These are phyloP conservation scores for Simplicillium aogashimaense DNA, from an alignment of 2,329 filamentous ascomycete species.

Conservation along the genomic window DNA sequence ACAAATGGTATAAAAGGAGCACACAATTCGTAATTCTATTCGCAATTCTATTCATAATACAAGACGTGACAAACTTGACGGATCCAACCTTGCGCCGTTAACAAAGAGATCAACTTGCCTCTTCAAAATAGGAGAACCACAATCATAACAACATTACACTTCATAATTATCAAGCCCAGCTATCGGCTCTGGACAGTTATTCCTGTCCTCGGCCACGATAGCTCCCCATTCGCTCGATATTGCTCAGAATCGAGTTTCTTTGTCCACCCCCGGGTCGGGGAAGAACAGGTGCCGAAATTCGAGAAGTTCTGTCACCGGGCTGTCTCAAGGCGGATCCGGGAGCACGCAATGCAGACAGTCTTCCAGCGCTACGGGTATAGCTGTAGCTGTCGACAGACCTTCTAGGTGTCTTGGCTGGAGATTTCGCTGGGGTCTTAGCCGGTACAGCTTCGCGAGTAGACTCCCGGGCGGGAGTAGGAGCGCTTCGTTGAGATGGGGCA, in stretches of 20 bases:
- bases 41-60: background rate
- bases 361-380: slow-evolving; percentile 39
- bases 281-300: slow-evolving; percentile 27
- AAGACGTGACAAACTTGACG: no score
- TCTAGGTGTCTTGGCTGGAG: slow-evolving; percentile 24
- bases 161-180: no score
- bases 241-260: slow-evolving; percentile 65
- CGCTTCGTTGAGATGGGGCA: slow-evolving; percentile 4
- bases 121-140: no score
- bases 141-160: no score
- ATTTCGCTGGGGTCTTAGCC: slow-evolving; percentile 11
- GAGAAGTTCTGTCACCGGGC: slow-evolving; percentile 33
- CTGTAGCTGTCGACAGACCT: slow-evolving; percentile 28
- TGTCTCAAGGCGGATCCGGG: slow-evolving; percentile 39
- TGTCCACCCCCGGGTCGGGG: slow-evolving; percentile 32
- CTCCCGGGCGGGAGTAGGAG: slow-evolving; percentile 2
- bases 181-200: no score
- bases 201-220: slow-evolving; percentile 31
- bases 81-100: no score
- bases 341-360: slow-evolving; percentile 49
- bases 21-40: background rate
- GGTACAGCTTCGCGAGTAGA: slow-evolving; percentile 3
- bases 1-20: background rate
- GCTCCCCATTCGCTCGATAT: slow-evolving; percentile 80
- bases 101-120: no score